Evolutionary conservation across 495 filamentous ascomycete species (phyloP).

Genomic region (Daldinia vernicosa): DNA sequence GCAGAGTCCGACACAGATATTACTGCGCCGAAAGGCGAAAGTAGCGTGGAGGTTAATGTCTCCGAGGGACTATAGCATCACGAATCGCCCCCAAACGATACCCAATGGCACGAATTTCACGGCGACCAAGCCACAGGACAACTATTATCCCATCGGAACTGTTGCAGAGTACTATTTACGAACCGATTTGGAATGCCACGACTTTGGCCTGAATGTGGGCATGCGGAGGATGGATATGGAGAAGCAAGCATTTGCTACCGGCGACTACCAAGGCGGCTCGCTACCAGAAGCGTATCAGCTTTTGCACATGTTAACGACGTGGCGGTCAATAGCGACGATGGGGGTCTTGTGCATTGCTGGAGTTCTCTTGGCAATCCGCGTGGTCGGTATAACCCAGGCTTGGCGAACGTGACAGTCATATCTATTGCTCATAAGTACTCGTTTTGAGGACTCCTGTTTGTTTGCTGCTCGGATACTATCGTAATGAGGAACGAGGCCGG

Average conservation of each 20-base stretch:
- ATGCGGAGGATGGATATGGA: conserved; percentile 25
- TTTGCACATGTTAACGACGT: conserved; percentile 12
- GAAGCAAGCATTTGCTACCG: conserved; percentile 27
- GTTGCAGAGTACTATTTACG: background rate
- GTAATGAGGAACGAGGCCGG: conserved; percentile 12
- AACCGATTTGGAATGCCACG: conserved; percentile 1
- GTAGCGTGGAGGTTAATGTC: conserved; percentile 40
- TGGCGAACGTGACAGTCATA: conserved; percentile 30
- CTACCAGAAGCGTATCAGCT: background rate
- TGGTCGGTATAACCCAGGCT: conserved; percentile 24
- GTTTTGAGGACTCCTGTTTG: conserved; percentile 2
- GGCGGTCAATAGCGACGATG: conserved; percentile 13
- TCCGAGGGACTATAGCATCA: background rate
- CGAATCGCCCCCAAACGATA: background rate
- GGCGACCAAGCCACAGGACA: background rate
- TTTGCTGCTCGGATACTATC: conserved; percentile 19
- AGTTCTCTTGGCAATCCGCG: conserved; percentile 25
- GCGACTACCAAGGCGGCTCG: conserved; percentile 6
- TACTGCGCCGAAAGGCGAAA: conserved; percentile 49
- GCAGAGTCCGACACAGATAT: conserved; percentile 43
- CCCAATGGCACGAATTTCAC: background rate
- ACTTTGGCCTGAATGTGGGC: background rate
- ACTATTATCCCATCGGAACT: background rate
- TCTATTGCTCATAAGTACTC: conserved; percentile 20
- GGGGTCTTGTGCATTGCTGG: conserved; percentile 30